Percentiles rank a stretch among this genome's conserved stretches.
Conservation (phyloP, 2,329 filamentous ascomycete species). For the Aureobasidium namibiae region DNA sequence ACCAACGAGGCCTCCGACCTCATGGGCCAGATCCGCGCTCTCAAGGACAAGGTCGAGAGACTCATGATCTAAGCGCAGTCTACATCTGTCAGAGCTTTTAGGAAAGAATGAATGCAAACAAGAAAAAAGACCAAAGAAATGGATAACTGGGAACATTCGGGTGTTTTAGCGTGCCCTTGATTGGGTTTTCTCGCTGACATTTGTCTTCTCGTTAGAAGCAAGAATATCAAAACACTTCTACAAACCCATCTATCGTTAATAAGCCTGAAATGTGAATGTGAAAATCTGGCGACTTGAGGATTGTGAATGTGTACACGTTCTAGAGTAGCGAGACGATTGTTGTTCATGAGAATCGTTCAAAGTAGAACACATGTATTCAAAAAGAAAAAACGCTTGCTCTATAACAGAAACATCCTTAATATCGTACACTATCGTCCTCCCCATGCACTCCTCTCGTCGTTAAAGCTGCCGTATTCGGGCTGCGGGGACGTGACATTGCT, state of each 20-base stretch:
- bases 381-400: too few relatives aligned
- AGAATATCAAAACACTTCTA: background rate
- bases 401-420: background rate
- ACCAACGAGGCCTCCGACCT: constrained; percentile 87
- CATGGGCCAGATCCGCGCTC: constrained; percentile 72
- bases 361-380: too few relatives aligned
- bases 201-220: background rate
- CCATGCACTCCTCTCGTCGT: constrained; percentile 35
- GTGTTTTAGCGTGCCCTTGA: constrained; percentile 2
- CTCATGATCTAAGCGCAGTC: constrained; percentile 69
- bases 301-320: too few relatives aligned
- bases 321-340: too few relatives aligned
- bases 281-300: too few relatives aligned
- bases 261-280: background rate
- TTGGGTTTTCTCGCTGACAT: constrained; percentile 1
- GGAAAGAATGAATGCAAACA: background rate
- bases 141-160: background rate
- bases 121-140: too few relatives aligned
- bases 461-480: constrained; percentile 33
- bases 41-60: constrained; percentile 94
- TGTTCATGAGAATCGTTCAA: too few relatives aligned
- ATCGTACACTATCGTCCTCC: constrained; percentile 13
- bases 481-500: constrained; percentile 17
- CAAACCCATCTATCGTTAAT: background rate
- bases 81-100: too few relatives aligned